phyloP scores from a whole-genome alignment of 1,284 basidiomycete genomes.

The Paramarasmius palmivorus region DNA sequence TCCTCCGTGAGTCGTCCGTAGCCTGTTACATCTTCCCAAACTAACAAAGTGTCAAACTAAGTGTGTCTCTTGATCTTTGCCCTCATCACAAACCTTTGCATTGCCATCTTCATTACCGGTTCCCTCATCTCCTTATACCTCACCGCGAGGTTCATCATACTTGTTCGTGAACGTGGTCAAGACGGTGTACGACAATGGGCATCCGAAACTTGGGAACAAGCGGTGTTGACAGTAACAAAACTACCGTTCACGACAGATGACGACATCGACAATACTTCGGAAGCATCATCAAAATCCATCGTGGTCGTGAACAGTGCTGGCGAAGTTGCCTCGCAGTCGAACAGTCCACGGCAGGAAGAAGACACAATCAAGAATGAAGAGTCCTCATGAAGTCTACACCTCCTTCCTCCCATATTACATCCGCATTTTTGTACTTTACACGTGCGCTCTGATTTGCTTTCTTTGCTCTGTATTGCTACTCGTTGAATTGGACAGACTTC shows the following conservation, averaged over 20 bases:
- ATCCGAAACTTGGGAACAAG: slow-evolving; percentile 29
- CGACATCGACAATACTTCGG: slow-evolving; percentile 10
- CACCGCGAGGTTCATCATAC: slow-evolving; percentile 31
- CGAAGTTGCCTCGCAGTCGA: neutral
- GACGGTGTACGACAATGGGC: slow-evolving; percentile 37
- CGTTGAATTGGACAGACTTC: no score
- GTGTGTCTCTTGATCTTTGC: slow-evolving; percentile 4
- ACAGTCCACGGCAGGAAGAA: neutral
- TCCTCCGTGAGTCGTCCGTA: slow-evolving; percentile 26
- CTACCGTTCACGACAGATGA: slow-evolving; percentile 1
- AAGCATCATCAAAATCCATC: slow-evolving; percentile 11
- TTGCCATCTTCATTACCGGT: slow-evolving; percentile 27
- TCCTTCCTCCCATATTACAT: no score
- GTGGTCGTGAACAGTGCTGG: neutral
- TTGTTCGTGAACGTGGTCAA: slow-evolving; percentile 32
- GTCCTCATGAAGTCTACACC: no score
- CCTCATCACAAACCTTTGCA: slow-evolving; percentile 14
- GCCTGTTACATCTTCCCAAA: slow-evolving; percentile 29
- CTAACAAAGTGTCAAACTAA: neutral
- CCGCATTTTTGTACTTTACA: no score
- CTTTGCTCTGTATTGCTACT: no score
- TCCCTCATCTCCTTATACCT: slow-evolving; percentile 31
- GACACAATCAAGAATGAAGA: no score
- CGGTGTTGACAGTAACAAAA: slow-evolving; percentile 4
- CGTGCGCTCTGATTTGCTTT: no score